These are phyloP conservation scores for Gaeumannomyces tritici DNA, from an alignment of 2,329 filamentous ascomycete species.

Conservation along the genomic window DNA sequence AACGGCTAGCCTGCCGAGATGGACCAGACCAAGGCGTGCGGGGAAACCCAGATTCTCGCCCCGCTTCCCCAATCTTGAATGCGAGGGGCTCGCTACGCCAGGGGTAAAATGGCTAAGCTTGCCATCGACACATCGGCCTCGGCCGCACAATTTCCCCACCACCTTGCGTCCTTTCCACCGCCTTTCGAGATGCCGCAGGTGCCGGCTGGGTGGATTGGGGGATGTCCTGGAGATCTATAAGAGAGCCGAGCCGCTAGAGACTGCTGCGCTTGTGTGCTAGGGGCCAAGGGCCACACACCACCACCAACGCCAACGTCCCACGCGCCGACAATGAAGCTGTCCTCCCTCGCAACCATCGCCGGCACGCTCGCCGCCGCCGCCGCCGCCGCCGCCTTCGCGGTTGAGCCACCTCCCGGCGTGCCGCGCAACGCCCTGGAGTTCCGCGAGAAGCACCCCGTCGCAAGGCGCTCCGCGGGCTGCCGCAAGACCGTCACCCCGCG, in stretches of 20 bases:
- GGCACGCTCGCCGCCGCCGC: conserved; percentile 8
- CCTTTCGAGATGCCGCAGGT: too few species aligned
- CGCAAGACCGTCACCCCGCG: conserved; percentile 36
- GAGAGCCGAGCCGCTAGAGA: not conserved
- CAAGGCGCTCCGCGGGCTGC: conserved; percentile 10
- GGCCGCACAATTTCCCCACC: too few species aligned
- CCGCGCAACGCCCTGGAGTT: conserved; percentile 27
- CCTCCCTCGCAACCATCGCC: not conserved
- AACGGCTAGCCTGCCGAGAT: not conserved
- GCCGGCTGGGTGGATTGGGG: too few species aligned
- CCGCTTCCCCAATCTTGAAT: not conserved
- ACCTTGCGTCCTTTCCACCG: too few species aligned
- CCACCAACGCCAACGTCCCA: not conserved
- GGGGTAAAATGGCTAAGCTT: not conserved
- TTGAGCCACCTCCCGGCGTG: conserved; percentile 20
- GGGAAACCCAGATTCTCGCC: not conserved
- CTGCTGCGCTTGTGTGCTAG: not conserved
- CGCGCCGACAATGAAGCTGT: not conserved
- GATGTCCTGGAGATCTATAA: not conserved
- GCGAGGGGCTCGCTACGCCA: not conserved
- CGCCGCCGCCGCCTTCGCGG: conserved; percentile 10
- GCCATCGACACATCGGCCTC: too few species aligned
- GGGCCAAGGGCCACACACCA: not conserved
- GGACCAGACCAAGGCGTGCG: not conserved
- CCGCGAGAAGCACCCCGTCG: conserved; percentile 26